Evolutionary conservation across 768 basidiomycete species (phyloP), one percentile per base, ranked within the genome.

Genomic region (Suillus lakei): DNA sequence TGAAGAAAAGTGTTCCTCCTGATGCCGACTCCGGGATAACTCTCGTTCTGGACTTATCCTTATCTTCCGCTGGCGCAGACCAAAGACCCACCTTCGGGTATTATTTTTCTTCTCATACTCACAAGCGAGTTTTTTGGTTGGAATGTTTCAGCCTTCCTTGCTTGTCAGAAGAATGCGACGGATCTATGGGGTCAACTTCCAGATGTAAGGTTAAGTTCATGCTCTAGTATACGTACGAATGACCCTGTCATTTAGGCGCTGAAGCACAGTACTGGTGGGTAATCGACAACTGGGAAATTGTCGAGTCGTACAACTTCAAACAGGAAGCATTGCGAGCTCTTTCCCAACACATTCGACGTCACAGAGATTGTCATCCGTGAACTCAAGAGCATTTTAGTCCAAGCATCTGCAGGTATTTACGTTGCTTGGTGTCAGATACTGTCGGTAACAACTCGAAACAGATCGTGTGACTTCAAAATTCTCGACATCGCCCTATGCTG

Each of bases 291-390:
- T 12, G 4, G 13, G 36, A 34, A n/a, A 21, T 30, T 1, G 12
- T 13, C 3, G 7, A 16, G 23, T 51, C 26, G 61, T 39, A 1
- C 2, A 4, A 18, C 23, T 16, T 12, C 23, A 18, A 41, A 43
- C 50, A 76, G 75, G 75, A 74, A 65, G 51, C 76, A 76, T 51
- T 76, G 76, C 50, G 76, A 76, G 51, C 53, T 76, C 9, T 76
- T 76, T 58, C 75, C 75, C 32, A 76, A 67, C 26, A 67, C 63
- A 6, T 68, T 74, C 13, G 21, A 46, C 7, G 62, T 76, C 54
- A 71, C 73, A 23, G 69, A 67, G 46, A 51, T 66, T 2, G 41
- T 67, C 60, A 73, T 64, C 9, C 30, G 61, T 44, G 65, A 68
- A 41, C 23, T 77, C 30, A 76, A 73, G 53, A 60, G 67, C 18